Evolutionary conservation across 1,284 basidiomycete species (phyloP).

Genomic region (Ustilago nuda): DNA sequence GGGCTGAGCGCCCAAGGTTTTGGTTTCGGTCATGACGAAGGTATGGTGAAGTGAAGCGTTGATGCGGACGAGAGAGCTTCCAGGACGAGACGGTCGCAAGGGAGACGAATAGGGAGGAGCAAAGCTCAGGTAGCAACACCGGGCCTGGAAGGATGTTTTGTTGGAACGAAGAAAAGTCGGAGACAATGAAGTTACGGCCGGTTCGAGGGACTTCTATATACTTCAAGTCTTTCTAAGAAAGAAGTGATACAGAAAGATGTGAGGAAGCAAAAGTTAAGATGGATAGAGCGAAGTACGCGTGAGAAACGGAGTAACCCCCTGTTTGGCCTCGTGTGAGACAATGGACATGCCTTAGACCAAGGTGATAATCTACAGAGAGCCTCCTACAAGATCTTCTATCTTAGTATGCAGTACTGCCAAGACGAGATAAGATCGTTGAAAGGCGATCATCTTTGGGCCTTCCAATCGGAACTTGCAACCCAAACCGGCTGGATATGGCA

Average conservation of each 20-base stretch:
- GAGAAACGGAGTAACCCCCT: neutral
- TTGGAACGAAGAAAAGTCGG: neutral
- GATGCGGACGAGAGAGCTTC: neutral
- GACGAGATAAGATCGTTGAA: constrained; percentile 10
- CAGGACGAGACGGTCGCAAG: neutral
- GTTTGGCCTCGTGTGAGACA: neutral
- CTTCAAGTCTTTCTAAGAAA: neutral
- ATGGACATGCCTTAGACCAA: neutral
- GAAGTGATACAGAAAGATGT: neutral
- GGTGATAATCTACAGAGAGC: neutral
- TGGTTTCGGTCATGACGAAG: constrained; percentile 1
- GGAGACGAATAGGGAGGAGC: neutral
- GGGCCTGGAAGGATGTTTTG: neutral
- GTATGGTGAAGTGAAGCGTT: neutral
- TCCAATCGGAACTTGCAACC: constrained; percentile 4
- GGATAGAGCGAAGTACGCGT: neutral
- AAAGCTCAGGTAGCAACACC: neutral
- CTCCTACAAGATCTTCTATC: constrained; percentile 8
- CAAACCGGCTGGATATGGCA: constrained; percentile 4
- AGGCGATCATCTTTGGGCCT: constrained; percentile 2
- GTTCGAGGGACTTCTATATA: constrained; percentile 2
- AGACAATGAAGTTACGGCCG: neutral
- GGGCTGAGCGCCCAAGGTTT: neutral
- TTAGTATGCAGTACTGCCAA: neutral
- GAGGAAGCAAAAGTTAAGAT: neutral